Base-by-base conservation (phyloP, 1,284 basidiomycete species). In the Rhodotorula sp. region DNA sequence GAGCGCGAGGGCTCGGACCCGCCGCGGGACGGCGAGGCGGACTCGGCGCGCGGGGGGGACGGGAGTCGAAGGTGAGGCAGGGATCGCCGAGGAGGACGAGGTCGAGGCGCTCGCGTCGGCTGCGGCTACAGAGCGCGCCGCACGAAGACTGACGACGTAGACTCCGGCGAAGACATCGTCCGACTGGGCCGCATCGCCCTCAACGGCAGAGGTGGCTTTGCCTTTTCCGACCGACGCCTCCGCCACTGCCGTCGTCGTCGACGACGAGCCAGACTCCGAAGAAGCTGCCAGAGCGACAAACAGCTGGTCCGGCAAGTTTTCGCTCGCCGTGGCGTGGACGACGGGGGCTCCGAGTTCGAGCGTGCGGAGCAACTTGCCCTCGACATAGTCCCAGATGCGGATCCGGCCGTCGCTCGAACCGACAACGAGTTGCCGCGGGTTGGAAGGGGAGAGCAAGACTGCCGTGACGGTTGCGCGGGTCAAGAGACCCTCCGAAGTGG, bases 381-480 rank as follows among this genome's bases (percentile, higher is more conserved):
- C 94, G 64, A 95, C 83, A 80, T 91, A 95, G 82, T 98, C 93
- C 95, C 95, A 98, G 18, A 95, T 83, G 80, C 92, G 88, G 75
- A 98, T 82, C 38, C 85, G 86, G 18, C 95, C 95, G 77, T 95
- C 91, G 65, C 89, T 80, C 3, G 92, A 92, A 47, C 88, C 88
- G 15, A 93, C 93, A 76, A 97, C 87, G 68, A 98, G 83, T 80
- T 98, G 95, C 71, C 94, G 90, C 23, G 88, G 85, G 81, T 97
- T 97, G 74, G 88, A 86, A 5, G 95, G 93, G 79, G 89, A 91
- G 68, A 98, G 82, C 62, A 89, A 83, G 61, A 90, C 86, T 48
- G 88, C 87, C 10, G 93, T 93, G 77, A 97, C 71, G 28, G 69
- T 68, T 48, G 69, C 70, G 12, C 71, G 71, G 15, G 49, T 59